These are phyloP conservation scores for Aspergillus terreus DNA, from an alignment of 2,329 filamentous ascomycete genomes.

Conservation along the genomic window DNA sequence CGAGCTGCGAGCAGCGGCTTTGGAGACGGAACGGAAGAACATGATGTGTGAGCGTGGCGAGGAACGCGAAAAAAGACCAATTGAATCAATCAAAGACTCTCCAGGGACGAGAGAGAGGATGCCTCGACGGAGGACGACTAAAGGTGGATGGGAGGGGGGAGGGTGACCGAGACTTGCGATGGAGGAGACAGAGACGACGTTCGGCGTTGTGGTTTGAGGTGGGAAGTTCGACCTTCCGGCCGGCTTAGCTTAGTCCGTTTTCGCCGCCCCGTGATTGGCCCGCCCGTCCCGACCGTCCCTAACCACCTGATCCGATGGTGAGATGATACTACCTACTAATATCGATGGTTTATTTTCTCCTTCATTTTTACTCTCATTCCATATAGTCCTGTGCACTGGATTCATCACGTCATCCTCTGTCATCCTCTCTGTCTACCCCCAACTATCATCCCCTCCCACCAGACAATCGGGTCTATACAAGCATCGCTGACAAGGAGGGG, in stretches of 20 bases:
- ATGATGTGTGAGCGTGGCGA: conserved; percentile 36
- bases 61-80: conserved; percentile 26
- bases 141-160: conserved; percentile 27
- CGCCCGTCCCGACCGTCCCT: conserved; percentile 12
- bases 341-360: too few relatives aligned
- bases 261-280: conserved; percentile 32
- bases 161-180: conserved; percentile 25
- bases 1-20: conserved; percentile 43
- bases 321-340: too few relatives aligned
- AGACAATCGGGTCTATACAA: conserved; percentile 23
- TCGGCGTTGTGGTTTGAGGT: conserved; percentile 38
- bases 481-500: conserved; percentile 18
- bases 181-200: conserved; percentile 28
- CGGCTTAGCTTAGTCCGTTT: conserved; percentile 32
- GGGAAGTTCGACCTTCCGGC: conserved; percentile 38
- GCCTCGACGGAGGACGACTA: conserved; percentile 23
- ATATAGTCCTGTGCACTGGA: neutral
- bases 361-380: conserved; percentile 7
- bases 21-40: conserved; percentile 45
- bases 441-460: conserved; percentile 7
- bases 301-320: conserved; percentile 7
- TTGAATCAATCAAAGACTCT: conserved; percentile 18
- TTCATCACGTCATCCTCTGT: neutral
- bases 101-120: conserved; percentile 17
- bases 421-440: neutral